A percentile compares a stretch with the other conserved stretches of the same genome.
Conservation (phyloP, 306 rosid species). For the Vigna reflexopilosa region DNA sequence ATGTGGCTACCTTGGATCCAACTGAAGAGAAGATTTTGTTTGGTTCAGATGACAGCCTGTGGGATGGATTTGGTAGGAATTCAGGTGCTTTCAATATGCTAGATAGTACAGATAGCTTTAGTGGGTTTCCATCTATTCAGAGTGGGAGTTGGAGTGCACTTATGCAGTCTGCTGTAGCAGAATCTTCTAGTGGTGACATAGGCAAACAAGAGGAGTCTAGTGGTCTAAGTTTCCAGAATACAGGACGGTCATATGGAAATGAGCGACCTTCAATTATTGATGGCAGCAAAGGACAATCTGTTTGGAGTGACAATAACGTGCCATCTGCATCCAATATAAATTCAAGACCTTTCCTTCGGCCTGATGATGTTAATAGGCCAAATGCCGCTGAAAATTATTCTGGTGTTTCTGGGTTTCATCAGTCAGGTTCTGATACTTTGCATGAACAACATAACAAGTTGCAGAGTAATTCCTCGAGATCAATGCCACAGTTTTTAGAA, state of each 20-base stretch:
- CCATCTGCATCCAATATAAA: conserved; percentile 59
- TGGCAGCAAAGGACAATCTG: conserved; percentile 58
- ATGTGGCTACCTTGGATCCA: conserved; percentile 84
- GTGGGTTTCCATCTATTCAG: conserved; percentile 73
- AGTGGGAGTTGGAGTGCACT: conserved; percentile 99
- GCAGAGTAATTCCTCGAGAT: conserved; percentile 57
- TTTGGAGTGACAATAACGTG: conserved; percentile 70
- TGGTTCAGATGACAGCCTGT: conserved; percentile 89
- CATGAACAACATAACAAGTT: conserved; percentile 61
- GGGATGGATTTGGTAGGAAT: conserved; percentile 85
- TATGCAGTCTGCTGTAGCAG: conserved; percentile 99
- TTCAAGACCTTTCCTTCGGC: conserved; percentile 58
- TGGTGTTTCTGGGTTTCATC: conserved; percentile 67
- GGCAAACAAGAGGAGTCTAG: conserved; percentile 89
- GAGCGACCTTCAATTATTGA: conserved; percentile 58
- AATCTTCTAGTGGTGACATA: conserved; percentile 75
- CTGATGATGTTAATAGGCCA: conserved; percentile 59
- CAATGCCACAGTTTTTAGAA: conserved; percentile 59
- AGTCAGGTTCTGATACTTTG: conserved; percentile 53
- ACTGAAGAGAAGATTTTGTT: conserved; percentile 94
- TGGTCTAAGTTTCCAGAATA: conserved; percentile 59
- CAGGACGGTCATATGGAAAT: conserved; percentile 56
- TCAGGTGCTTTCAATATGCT: conserved; percentile 55
- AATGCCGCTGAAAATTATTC: conserved; percentile 51
- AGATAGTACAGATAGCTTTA: conserved; percentile 66